Evolutionary conservation across 2,329 filamentous ascomycete species (phyloP), one percentile per base, ranked within the genome.

Genomic region (Nothophoma quercina): DNA sequence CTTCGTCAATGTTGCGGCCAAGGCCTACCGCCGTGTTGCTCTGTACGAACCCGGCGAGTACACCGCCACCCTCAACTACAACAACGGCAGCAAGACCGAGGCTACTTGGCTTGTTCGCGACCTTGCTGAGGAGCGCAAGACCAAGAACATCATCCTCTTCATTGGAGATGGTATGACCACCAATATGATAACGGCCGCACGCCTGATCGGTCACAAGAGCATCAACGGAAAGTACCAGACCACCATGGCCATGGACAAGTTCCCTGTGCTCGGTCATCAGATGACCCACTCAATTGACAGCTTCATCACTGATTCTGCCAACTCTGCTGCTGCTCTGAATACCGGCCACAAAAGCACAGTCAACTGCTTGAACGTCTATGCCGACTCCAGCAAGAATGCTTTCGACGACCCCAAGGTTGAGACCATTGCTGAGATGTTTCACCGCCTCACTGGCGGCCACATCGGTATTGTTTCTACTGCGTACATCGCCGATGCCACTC

Each of bases 371-470:
- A 89, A 88, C 74, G 88, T 93, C 25, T 93, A 95, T 54, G 89
- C 82, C 33, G 91, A 96, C 71, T 91, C 88, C 0, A 91, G 88
- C 39, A 79, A 83, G 10, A 82, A 88, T 63, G 76, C 82, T 2
- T 91, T 91, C 59, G 91, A 96, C 69, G 91, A 96, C 68, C 91
- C 91, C 46, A 95, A 93, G 77, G 84, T 96, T 18, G 91, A 95
- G 78, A 91, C 87, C 12, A 90, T 96, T 69, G 86, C 88, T 18
- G 89, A 92, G 75, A 81, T 95, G 51, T 87, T 93, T 75, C 82
- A 84, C 62, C 87, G 91, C 50, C 79, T 91, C 45, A 85, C 83
- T 74, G 82, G 85, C 53, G 79, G 85, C 61, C 78, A 80, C 50
- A 76, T 85, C 38, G 78, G 83, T 32, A 85, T 80, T 25, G 90